Percentiles rank a stretch among this genome's conserved stretches.
Evolutionary conservation across 1,139 yeast genomes (phyloP).

Genomic region (Suhomyces coccinellae): DNA sequence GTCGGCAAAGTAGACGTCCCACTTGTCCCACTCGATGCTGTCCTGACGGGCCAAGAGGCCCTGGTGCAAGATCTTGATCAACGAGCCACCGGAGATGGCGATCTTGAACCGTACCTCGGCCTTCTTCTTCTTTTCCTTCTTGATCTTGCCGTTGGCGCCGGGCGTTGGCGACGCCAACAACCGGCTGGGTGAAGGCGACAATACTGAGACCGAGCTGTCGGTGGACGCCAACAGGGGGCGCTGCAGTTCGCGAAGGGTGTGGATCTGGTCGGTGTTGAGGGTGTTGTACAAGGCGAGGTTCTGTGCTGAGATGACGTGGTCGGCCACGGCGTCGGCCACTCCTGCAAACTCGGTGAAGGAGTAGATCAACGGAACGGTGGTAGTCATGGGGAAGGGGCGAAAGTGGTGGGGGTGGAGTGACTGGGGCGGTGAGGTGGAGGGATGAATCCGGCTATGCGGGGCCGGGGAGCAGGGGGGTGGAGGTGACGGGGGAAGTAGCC

Average conservation of each 20-base stretch:
- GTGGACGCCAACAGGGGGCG: constrained; percentile 21
- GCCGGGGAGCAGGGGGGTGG: not conserved
- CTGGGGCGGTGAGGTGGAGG: not conserved
- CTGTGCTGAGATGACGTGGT: constrained; percentile 80
- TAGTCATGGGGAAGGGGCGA: constrained; percentile 56
- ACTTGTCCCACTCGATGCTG: constrained; percentile 76
- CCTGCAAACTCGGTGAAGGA: constrained; percentile 87
- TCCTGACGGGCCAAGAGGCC: constrained; percentile 70
- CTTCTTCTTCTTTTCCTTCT: constrained; percentile 43
- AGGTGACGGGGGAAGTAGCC: not conserved
- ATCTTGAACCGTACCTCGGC: constrained; percentile 74
- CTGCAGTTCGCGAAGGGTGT: constrained; percentile 25
- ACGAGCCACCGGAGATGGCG: constrained; percentile 91
- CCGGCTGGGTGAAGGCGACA: constrained; percentile 7
- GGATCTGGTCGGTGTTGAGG: constrained; percentile 38
- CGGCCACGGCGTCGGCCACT: constrained; percentile 94
- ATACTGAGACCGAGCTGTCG: constrained; percentile 12
- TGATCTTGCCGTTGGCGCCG: constrained; percentile 15
- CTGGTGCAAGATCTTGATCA: constrained; percentile 80
- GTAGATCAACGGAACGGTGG: constrained; percentile 88
- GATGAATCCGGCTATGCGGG: no score
- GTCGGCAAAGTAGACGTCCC: constrained; percentile 73
- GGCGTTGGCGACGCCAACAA: constrained; percentile 6
- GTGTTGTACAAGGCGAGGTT: constrained; percentile 62
- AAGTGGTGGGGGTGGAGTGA: not conserved